These are phyloP conservation scores for Scutellaria baicalensis DNA, from an alignment of 257 asterid genomes.

Conservation along the genomic window DNA sequence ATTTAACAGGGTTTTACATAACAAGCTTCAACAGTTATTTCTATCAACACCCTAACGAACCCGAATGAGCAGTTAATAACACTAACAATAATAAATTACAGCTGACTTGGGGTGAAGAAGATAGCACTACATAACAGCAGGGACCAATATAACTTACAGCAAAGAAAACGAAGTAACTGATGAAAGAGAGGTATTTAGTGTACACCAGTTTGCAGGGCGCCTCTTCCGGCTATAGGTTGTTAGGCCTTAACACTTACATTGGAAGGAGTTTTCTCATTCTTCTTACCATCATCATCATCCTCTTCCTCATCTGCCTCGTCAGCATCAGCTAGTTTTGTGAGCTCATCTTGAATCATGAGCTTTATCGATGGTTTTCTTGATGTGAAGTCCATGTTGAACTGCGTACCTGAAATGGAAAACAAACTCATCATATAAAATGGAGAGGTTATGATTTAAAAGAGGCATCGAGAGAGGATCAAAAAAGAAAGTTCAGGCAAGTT, in stretches of 20 bases:
- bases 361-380: constrained; percentile 37
- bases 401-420: constrained; percentile 40
- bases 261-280: constrained; percentile 30
- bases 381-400: constrained; percentile 47
- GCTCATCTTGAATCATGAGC: constrained; percentile 89
- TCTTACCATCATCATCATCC: constrained; percentile 37
- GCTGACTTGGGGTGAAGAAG: not conserved
- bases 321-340: constrained; percentile 81
- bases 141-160: not conserved
- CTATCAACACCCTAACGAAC: constrained; percentile 2
- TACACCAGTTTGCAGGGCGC: constrained; percentile 14
- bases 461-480: not conserved
- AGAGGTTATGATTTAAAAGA: not conserved
- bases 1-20: constrained; percentile 5
- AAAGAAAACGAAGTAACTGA: not conserved
- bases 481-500: constrained; percentile 4
- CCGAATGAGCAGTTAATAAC: constrained; percentile 5
- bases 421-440: not conserved
- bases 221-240: not conserved
- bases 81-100: constrained; percentile 29
- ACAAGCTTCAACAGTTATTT: constrained; percentile 3
- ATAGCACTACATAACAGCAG: constrained; percentile 13
- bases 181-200: not conserved
- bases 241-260: constrained; percentile 42
- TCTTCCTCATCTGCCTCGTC: constrained; percentile 60